Evolutionary conservation across 2,329 filamentous ascomycete species (phyloP).

Genomic region (Paramyrothecium sp.): DNA sequence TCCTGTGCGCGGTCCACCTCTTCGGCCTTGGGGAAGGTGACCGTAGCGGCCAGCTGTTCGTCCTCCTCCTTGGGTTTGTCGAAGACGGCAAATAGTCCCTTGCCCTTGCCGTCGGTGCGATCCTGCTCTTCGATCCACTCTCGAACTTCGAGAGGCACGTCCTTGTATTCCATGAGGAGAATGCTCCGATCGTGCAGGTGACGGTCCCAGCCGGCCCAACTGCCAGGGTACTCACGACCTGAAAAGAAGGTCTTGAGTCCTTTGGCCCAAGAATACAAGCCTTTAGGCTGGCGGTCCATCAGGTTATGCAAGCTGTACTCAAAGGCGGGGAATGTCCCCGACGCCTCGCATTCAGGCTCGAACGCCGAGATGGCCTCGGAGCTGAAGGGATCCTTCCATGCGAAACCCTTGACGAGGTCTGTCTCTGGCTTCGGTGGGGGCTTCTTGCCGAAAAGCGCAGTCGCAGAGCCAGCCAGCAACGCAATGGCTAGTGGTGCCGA

Average conservation of each 20-base stretch:
- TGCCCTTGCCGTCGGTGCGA: conserved; percentile 26
- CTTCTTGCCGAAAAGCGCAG: conserved; percentile 23
- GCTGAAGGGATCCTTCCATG: conserved; percentile 39
- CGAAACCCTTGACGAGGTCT: conserved; percentile 35
- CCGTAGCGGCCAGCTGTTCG: conserved; percentile 35
- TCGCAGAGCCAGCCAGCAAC: conserved; percentile 14
- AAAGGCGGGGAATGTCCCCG: conserved; percentile 31
- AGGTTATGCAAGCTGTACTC: conserved; percentile 46
- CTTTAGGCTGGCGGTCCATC: conserved; percentile 31
- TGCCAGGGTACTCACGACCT: conserved; percentile 45
- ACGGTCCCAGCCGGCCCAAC: conserved; percentile 51
- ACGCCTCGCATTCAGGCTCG: conserved; percentile 30
- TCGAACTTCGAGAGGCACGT: conserved; percentile 40
- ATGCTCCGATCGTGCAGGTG: conserved; percentile 48
- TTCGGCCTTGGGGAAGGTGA: conserved; percentile 22
- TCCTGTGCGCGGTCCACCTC: conserved; percentile 27
- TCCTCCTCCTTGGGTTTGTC: conserved; percentile 34
- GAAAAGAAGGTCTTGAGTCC: conserved; percentile 39
- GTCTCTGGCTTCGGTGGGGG: conserved; percentile 25
- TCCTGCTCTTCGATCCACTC: conserved; percentile 48
- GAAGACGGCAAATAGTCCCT: conserved; percentile 41
- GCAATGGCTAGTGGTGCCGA: conserved; percentile 7
- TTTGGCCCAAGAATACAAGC: conserved; percentile 35
- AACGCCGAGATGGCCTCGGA: conserved; percentile 24
- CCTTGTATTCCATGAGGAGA: conserved; percentile 43